Evolutionary conservation across 192 early-diverging fungal genomes (phyloP).

Genomic region (Backusella macrospora): DNA sequence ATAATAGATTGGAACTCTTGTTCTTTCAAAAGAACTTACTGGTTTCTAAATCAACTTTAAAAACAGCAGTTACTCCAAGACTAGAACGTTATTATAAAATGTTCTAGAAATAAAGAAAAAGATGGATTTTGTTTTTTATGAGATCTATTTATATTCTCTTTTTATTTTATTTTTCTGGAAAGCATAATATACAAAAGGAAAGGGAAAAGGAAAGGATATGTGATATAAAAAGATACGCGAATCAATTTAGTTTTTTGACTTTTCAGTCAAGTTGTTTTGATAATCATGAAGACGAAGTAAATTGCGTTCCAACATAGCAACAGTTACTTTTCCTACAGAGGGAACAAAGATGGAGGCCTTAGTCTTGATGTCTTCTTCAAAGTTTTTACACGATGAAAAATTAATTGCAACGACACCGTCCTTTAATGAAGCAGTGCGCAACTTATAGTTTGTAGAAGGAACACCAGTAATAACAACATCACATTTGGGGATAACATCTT

Average conservation of each 20-base stretch:
- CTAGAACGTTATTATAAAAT: neutral
- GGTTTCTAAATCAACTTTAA: too few species aligned
- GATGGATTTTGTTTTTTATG: neutral
- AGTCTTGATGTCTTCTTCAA: constrained; percentile 91
- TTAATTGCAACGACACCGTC: constrained; percentile 98
- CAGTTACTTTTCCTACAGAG: constrained; percentile 96
- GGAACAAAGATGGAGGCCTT: constrained; percentile 96
- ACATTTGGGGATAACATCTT: constrained; percentile 81
- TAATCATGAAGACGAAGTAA: constrained; percentile 86
- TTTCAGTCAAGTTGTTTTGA: constrained; percentile 42
- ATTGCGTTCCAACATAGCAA: constrained; percentile 98
- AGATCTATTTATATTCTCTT: neutral
- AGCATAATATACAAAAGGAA: constrained; percentile 19
- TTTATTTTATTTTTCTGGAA: constrained; percentile 13
- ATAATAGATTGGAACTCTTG: too few species aligned
- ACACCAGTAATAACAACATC: constrained; percentile 99
- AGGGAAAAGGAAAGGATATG: neutral
- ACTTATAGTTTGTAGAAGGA: constrained; percentile 84
- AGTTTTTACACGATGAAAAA: constrained; percentile 96
- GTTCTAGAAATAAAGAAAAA: neutral
- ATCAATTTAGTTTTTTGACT: constrained; percentile 6
- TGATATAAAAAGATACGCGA: neutral
- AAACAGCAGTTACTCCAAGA: too few species aligned
- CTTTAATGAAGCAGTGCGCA: constrained; percentile 84
- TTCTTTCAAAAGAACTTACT: too few species aligned